phyloP scores from a whole-genome alignment of 352 stramenopile genomes.

The Detonula confervacea region DNA sequence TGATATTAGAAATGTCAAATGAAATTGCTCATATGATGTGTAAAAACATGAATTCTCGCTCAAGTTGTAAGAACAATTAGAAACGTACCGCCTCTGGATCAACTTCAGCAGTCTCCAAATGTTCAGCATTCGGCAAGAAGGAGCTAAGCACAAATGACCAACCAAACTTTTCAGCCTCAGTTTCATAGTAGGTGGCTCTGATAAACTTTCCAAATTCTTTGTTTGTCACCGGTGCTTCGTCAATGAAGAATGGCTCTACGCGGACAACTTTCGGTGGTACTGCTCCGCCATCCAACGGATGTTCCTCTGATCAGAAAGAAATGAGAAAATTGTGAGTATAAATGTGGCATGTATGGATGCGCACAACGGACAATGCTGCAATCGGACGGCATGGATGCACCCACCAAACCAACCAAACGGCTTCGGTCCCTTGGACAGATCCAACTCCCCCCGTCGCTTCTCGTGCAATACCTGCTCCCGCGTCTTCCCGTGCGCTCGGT shows the following conservation, averaged over 20 bases:
- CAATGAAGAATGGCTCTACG: conserved; percentile 83
- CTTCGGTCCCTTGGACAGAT: conserved; percentile 62
- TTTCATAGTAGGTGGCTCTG: conserved; percentile 80
- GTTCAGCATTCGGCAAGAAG: conserved; percentile 64
- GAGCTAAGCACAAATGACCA: conserved; percentile 85
- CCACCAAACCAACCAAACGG: conserved; percentile 66
- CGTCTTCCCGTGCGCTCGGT: conserved; percentile 57
- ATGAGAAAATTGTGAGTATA: background rate
- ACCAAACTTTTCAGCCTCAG: conserved; percentile 85
- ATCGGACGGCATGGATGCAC: too few relatives aligned
- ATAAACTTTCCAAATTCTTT: conserved; percentile 87
- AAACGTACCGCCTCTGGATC: conserved; percentile 68
- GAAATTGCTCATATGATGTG: too few relatives aligned
- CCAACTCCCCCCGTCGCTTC: conserved; percentile 52
- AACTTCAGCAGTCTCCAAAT: conserved; percentile 54
- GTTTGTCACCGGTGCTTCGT: conserved; percentile 75
- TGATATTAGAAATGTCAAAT: too few relatives aligned
- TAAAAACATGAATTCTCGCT: conserved; percentile 12
- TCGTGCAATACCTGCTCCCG: conserved; percentile 70
- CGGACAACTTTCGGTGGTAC: conserved; percentile 74
- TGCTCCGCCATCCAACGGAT: conserved; percentile 77
- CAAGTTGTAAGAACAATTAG: conserved; percentile 18
- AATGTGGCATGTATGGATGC: too few relatives aligned
- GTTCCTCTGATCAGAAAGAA: conserved; percentile 53
- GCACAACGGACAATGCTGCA: too few relatives aligned